These are phyloP conservation scores for Gamarada debralockiae DNA, from an alignment of 495 filamentous ascomycete genomes.

Conservation along the genomic window DNA sequence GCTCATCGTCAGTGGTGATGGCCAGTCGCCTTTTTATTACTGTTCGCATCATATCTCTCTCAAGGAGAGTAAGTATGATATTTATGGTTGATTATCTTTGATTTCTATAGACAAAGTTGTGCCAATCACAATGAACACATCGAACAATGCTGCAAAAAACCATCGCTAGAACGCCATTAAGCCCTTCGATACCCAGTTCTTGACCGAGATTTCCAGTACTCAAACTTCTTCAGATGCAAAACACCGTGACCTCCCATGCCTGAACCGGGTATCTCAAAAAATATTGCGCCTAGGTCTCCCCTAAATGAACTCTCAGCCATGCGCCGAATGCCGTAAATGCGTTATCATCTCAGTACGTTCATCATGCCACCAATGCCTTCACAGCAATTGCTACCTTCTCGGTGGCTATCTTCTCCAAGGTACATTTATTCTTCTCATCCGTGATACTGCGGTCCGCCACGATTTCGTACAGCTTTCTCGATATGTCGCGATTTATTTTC, in stretches of 20 bases:
- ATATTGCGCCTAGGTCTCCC: slow-evolving; percentile 6
- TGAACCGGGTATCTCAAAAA: slow-evolving; percentile 14
- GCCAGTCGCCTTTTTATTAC: too few relatives aligned
- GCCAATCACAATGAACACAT: not conserved
- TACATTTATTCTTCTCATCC: slow-evolving; percentile 51
- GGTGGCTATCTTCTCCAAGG: slow-evolving; percentile 65
- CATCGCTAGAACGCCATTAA: not conserved
- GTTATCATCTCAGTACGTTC: slow-evolving; percentile 1
- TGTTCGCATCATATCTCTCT: too few relatives aligned
- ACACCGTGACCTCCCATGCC: slow-evolving; percentile 11
- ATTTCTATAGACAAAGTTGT: not conserved
- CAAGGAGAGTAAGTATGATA: too few relatives aligned
- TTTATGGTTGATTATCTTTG: too few relatives aligned
- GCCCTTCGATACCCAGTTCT: too few relatives aligned
- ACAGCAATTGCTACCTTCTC: slow-evolving; percentile 71
- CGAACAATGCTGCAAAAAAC: slow-evolving; percentile 1
- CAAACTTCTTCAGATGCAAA: not conserved
- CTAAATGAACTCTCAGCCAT: slow-evolving; percentile 5
- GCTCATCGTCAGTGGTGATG: too few relatives aligned
- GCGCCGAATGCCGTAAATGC: slow-evolving; percentile 12
- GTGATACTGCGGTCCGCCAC: slow-evolving; percentile 58
- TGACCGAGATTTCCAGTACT: slow-evolving; percentile 7
- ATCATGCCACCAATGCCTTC: slow-evolving; percentile 21
- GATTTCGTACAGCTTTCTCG: slow-evolving; percentile 78
- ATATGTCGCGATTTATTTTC: slow-evolving; percentile 80